Conservation (phyloP, 768 basidiomycete species). For the Hysterangium stoloniferum region DNA sequence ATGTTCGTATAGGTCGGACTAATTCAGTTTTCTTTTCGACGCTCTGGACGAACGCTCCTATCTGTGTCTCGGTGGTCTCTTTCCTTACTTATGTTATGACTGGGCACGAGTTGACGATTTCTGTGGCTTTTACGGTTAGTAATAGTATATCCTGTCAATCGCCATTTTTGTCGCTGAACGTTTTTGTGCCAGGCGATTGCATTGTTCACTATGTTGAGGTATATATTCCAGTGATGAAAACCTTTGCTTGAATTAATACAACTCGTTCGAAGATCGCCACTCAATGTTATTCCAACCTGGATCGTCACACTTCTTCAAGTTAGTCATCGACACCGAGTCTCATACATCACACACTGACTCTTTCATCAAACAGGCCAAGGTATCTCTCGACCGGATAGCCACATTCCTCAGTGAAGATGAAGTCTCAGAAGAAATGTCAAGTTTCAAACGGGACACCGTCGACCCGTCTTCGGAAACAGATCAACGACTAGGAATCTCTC, state of each 20-base stretch:
- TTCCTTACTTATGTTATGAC: conserved; percentile 68
- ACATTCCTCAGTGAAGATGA: conserved; percentile 66
- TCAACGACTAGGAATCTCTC: conserved; percentile 46
- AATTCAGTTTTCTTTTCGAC: conserved; percentile 66
- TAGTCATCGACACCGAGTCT: neutral
- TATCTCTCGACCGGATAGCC: conserved; percentile 61
- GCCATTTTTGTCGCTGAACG: neutral
- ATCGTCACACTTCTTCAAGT: conserved; percentile 69
- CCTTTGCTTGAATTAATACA: neutral
- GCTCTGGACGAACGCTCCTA: conserved; percentile 71
- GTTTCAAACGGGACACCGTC: conserved; percentile 37
- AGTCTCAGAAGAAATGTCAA: conserved; percentile 58
- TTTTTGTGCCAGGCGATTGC: conserved; percentile 50
- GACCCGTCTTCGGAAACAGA: conserved; percentile 23
- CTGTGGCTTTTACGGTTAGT: conserved; percentile 76
- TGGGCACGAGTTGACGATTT: conserved; percentile 68
- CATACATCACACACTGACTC: neutral
- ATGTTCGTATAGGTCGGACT: conserved; percentile 41
- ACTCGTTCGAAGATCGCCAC: conserved; percentile 39
- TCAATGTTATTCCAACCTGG: conserved; percentile 76
- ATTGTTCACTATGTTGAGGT: conserved; percentile 80
- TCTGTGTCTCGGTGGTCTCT: conserved; percentile 70
- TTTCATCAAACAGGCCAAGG: conserved; percentile 40
- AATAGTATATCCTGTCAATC: neutral
- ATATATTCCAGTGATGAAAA: conserved; percentile 11